Conservation (phyloP, 2,329 filamentous ascomycete species). For the Bertia moriformis region DNA sequence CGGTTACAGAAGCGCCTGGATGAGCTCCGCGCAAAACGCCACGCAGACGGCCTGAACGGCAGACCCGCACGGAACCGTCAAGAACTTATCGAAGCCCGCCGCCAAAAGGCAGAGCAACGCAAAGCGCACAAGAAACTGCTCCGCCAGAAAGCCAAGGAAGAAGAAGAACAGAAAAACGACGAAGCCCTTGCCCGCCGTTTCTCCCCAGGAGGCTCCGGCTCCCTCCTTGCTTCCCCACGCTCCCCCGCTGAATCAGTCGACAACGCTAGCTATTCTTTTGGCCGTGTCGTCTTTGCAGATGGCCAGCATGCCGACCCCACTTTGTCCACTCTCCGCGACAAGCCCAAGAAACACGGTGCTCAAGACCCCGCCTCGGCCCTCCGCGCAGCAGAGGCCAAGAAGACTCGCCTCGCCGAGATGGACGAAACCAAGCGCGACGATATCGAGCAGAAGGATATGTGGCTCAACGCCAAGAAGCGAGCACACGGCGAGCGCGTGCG, state of each 20-base stretch:
- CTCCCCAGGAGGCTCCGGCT: constrained; percentile 41
- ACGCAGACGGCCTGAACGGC: constrained; percentile 48
- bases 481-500: constrained; percentile 57
- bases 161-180: constrained; percentile 38
- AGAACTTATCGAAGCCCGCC: constrained; percentile 47
- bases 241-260: constrained; percentile 25
- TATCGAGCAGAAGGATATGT: constrained; percentile 58
- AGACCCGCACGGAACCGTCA: constrained; percentile 44
- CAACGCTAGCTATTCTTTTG: constrained; percentile 50
- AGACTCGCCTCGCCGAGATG: constrained; percentile 41
- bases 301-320: constrained; percentile 45
- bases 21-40: constrained; percentile 41
- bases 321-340: constrained; percentile 33
- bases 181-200: constrained; percentile 38
- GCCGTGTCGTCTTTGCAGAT: constrained; percentile 53
- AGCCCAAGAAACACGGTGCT: constrained; percentile 43
- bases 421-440: constrained; percentile 50
- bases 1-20: constrained; percentile 43
- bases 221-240: constrained; percentile 35
- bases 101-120: constrained; percentile 46
- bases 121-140: constrained; percentile 45
- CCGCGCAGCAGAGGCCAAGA: constrained; percentile 48
- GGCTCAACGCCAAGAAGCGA: constrained; percentile 59
- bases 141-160: constrained; percentile 40
- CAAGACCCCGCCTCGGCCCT: constrained; percentile 50